Base-by-base conservation (phyloP, 768 basidiomycete genomes). In the Exidia glandulosa region DNA sequence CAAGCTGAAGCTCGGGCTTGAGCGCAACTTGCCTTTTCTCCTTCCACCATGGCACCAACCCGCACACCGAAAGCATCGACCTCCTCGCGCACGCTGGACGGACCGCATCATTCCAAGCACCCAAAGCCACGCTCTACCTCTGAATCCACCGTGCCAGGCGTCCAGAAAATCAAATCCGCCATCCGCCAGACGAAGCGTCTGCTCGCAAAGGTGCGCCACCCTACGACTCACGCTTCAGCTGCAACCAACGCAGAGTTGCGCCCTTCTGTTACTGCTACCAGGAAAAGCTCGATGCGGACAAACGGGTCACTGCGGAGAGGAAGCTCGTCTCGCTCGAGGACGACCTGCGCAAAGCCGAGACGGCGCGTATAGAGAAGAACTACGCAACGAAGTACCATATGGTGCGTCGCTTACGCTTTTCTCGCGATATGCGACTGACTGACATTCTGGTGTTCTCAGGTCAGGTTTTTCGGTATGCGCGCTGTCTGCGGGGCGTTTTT, bases 391-490 rank as follows among this genome's bases (percentile, higher is more conserved):
- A 81, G 62, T 98, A 98, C 71, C 93, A 94, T 66, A 91, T 85
- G 75, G 75, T 75, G 58, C 45, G 71, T 30, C 32, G 25, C 12
- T 47, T 25, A 23, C 5, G 13, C 31, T 4, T 47, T 12, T 25
- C 0, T 36, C 16, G n/a, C 37, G 19, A 0, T 48, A 9, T n/a
- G 25, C 33, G 13, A 23, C 1, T 6, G 10, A 30, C 41, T 60
- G 32, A 54, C 16, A n/a, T 32, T 34, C 19, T n/a, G n/a, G n/a
- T 45, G 30, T 10, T 31, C n/a, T 9, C 37, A 74, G 69, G 70
- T 94, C 66, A 94, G 92, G 71, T 98, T 98, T 74, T 96, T 98
- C 63, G 94, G 93, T 94, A 63, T 64, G 78, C 70, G n/a, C 37
- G 29, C 62, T 56, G 3, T 19, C 30, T 1, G 27, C 30, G 23